A percentile compares a stretch with the other conserved stretches of the same genome.
Conservation (phyloP, 2,329 filamentous ascomycete species). For the Fusarium sp. region DNA sequence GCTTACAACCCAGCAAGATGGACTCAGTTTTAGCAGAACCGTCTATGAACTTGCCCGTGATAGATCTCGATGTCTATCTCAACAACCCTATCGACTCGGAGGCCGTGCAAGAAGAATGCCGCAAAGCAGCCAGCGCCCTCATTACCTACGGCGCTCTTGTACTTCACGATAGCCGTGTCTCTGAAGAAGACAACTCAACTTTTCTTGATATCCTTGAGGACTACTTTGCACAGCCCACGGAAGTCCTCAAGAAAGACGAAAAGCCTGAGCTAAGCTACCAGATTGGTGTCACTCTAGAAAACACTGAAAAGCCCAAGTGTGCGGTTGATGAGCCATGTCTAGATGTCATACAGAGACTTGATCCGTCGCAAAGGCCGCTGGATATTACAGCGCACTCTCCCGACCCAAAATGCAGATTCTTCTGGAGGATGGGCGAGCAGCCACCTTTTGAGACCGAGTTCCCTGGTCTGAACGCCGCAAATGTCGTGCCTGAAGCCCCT, state of each 20-base stretch:
- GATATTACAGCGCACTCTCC: conserved; percentile 68
- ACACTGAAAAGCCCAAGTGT: conserved; percentile 73
- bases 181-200: conserved; percentile 64
- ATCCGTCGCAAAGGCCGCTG: conserved; percentile 66
- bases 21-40: conserved; percentile 43
- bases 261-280: conserved; percentile 70
- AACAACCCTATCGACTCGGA: conserved; percentile 56
- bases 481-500: conserved; percentile 64
- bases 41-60: conserved; percentile 68
- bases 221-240: conserved; percentile 70
- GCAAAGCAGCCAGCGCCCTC: conserved; percentile 65
- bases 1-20: conserved; percentile 28
- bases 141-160: conserved; percentile 70
- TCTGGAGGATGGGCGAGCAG: conserved; percentile 68
- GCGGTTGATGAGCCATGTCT: conserved; percentile 71
- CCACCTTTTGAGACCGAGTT: conserved; percentile 67
- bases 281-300: conserved; percentile 71
- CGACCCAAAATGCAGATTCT: conserved; percentile 72
- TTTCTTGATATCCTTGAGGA: conserved; percentile 73
- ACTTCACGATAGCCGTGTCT: conserved; percentile 69
- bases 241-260: conserved; percentile 61
- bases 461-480: conserved; percentile 65
- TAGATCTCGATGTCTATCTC: conserved; percentile 70
- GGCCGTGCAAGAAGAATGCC: conserved; percentile 63
- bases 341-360: conserved; percentile 65